Conservation (phyloP, 2,329 filamentous ascomycete genomes). For the Colletotrichum abscissum region DNA sequence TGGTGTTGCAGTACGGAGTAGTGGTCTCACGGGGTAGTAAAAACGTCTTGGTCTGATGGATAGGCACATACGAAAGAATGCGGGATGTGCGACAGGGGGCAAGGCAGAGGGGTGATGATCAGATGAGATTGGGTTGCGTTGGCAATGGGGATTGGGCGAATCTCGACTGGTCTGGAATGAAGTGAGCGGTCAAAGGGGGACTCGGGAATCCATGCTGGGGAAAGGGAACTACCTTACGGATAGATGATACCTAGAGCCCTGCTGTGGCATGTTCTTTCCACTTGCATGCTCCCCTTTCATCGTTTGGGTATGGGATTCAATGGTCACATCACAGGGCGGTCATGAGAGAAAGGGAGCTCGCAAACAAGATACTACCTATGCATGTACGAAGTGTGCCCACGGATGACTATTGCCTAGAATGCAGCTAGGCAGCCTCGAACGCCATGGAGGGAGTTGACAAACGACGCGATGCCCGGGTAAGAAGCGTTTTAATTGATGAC, state of each 20-base stretch:
- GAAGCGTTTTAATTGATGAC: neutral
- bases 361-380: neutral
- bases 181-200: neutral
- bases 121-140: slow-evolving; percentile 30
- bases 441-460: neutral
- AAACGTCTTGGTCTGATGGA: neutral
- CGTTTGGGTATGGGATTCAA: neutral
- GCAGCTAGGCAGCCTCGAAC: neutral
- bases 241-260: neutral
- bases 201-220: neutral
- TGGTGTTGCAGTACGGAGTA: neutral
- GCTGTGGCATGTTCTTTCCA: neutral
- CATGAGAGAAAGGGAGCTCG: neutral
- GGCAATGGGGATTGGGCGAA: slow-evolving; percentile 15
- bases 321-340: neutral
- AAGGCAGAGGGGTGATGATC: slow-evolving; percentile 12
- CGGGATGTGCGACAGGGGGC: slow-evolving; percentile 33
- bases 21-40: neutral
- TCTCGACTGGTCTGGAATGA: slow-evolving; percentile 32
- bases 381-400: neutral
- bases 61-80: slow-evolving; percentile 6
- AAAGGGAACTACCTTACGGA: neutral
- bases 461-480: neutral
- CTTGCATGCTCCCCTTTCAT: neutral
- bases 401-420: neutral